Evolutionary conservation across 208 protist genomes (phyloP).

Genomic region (Acanthamoeba lenticulata): DNA sequence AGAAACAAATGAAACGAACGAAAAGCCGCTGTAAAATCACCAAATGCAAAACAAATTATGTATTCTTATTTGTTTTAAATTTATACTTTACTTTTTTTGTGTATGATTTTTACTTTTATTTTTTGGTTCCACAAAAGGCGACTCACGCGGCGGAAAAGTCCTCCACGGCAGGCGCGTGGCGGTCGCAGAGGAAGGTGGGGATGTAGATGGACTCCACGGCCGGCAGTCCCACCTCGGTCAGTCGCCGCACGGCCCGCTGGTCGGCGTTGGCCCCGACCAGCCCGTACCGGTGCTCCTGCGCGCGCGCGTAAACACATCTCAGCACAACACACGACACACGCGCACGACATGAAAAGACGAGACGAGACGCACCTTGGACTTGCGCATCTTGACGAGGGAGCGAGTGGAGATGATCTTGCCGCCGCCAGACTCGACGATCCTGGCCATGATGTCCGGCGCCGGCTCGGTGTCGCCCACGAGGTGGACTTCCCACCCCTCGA

Average conservation of each 20-base stretch:
- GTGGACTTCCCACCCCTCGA: slow-evolving; percentile 27
- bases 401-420: slow-evolving; percentile 16
- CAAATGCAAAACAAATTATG: no score
- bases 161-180: not conserved
- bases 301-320: not conserved
- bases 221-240: slow-evolving; percentile 1
- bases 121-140: not conserved
- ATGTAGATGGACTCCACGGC: slow-evolving; percentile 17
- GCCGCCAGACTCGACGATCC: slow-evolving; percentile 19
- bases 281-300: slow-evolving; percentile 26
- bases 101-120: no score
- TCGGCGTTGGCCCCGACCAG: slow-evolving; percentile 20
- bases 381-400: not conserved
- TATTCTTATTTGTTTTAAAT: no score
- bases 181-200: slow-evolving; percentile 25
- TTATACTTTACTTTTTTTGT: no score
- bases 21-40: no score
- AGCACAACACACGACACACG: not conserved
- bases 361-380: not conserved
- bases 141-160: not conserved
- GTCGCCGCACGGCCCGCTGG: not conserved
- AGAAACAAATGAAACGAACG: not conserved
- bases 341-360: not conserved
- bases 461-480: slow-evolving; percentile 28
- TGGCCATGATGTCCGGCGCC: slow-evolving; percentile 22